Conservation (phyloP, 2,329 filamentous ascomycete genomes). For the Penicillium sp. region DNA sequence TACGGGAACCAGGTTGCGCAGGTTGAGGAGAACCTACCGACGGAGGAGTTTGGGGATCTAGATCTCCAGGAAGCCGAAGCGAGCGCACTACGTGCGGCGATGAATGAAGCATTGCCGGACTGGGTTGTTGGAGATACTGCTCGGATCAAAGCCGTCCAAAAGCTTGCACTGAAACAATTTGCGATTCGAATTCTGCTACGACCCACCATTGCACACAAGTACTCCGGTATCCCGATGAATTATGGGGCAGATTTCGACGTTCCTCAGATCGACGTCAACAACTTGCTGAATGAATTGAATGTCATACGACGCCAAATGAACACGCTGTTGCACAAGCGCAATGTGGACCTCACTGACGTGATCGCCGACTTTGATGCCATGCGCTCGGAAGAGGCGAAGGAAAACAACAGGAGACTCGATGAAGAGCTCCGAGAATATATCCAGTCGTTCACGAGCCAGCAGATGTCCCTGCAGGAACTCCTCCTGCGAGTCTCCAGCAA, state of each 20-base stretch:
- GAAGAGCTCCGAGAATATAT: constrained; percentile 34
- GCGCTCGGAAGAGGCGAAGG: constrained; percentile 19
- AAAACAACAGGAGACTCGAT: constrained; percentile 29
- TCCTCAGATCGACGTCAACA: constrained; percentile 33
- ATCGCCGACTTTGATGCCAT: constrained; percentile 29
- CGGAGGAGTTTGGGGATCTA: constrained; percentile 7
- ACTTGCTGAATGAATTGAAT: constrained; percentile 39
- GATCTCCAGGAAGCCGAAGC: constrained; percentile 11
- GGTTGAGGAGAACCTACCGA: constrained; percentile 6
- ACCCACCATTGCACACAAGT: constrained; percentile 42
- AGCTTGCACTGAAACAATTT: constrained; percentile 43
- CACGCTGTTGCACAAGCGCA: constrained; percentile 28
- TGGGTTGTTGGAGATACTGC: constrained; percentile 35
- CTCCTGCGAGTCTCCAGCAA: constrained; percentile 40
- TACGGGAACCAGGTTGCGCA: constrained; percentile 9
- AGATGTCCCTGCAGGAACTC: constrained; percentile 39
- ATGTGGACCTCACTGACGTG: constrained; percentile 36
- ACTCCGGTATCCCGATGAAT: constrained; percentile 36
- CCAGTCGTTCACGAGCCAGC: constrained; percentile 29
- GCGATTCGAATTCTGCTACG: constrained; percentile 43
- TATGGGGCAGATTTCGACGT: constrained; percentile 33
- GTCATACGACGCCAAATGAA: constrained; percentile 35
- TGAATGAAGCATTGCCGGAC: constrained; percentile 24
- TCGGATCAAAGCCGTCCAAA: constrained; percentile 42
- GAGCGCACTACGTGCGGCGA: constrained; percentile 4